phyloP scores from a whole-genome alignment of 2,329 filamentous ascomycete species.

The Sporothrix inflata region DNA sequence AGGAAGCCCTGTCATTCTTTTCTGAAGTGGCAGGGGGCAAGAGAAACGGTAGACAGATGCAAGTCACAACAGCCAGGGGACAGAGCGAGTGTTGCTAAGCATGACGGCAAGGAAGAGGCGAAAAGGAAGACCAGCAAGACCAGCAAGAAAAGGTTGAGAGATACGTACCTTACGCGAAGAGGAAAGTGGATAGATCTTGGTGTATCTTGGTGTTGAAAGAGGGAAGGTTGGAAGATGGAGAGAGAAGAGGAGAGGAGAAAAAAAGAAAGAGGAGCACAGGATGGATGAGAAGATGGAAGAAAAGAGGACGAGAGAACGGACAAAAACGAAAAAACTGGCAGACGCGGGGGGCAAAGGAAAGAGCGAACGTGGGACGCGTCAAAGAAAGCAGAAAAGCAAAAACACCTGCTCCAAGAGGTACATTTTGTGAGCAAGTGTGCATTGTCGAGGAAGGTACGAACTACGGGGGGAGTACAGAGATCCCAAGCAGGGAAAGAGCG shows the following conservation, averaged over 20 bases:
- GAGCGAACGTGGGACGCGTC: constrained; percentile 12
- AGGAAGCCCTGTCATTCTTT: too few species aligned
- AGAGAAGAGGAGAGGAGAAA: background rate
- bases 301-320: background rate
- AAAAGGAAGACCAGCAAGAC: background rate
- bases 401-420: background rate
- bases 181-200: constrained; percentile 23
- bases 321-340: background rate
- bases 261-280: background rate
- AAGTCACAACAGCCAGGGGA: constrained; percentile 3
- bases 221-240: background rate
- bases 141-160: background rate
- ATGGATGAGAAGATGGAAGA: background rate
- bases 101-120: background rate
- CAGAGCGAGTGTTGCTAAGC: background rate
- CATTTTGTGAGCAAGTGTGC: background rate
- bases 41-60: background rate
- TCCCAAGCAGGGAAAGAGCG: constrained; percentile 23
- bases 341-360: constrained; percentile 3
- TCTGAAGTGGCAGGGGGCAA: background rate
- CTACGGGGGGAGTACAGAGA: constrained; percentile 9
- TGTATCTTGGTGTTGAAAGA: background rate
- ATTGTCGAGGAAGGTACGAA: constrained; percentile 21
- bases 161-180: constrained; percentile 31
- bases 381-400: constrained; percentile 7